Evolutionary conservation across 2,329 filamentous ascomycete genomes (phyloP).

Genomic region (Arthrobotrys musiformis): DNA sequence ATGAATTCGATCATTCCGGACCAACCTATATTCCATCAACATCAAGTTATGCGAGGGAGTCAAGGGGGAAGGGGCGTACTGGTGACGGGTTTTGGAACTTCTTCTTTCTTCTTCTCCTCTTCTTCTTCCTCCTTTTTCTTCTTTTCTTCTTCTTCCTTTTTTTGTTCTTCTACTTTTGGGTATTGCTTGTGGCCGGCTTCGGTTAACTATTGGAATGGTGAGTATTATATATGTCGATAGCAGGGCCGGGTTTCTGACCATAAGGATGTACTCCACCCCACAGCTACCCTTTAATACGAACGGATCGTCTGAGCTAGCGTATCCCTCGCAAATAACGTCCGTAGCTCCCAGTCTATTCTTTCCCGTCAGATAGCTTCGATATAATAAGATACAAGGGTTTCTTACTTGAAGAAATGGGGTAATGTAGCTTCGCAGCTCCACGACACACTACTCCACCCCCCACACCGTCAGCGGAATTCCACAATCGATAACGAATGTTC

Average conservation of each 20-base stretch:
- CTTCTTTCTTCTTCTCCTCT: constrained; percentile 33
- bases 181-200: constrained; percentile 54
- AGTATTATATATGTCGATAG: neutral
- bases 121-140: constrained; percentile 29
- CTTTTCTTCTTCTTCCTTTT: constrained; percentile 33
- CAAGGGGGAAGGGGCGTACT: neutral
- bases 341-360: constrained; percentile 76
- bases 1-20: constrained; percentile 51
- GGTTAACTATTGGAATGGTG: constrained; percentile 27
- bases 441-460: constrained; percentile 36
- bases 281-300: constrained; percentile 90
- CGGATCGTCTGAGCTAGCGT: constrained; percentile 77
- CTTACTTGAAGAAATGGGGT: constrained; percentile 69
- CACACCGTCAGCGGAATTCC: neutral
- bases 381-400: neutral
- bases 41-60: neutral
- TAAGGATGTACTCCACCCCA: constrained; percentile 79
- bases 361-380: neutral
- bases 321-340: constrained; percentile 92
- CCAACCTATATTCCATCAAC: constrained; percentile 17
- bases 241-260: constrained; percentile 23
- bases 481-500: too few species aligned
- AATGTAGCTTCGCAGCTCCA: constrained; percentile 64
- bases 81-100: neutral
- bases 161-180: constrained; percentile 37